Percentiles rank a stretch among this genome's conserved stretches.
phyloP scores from a whole-genome alignment of 129 eudicot species.

The Dittrichia graveolens region DNA sequence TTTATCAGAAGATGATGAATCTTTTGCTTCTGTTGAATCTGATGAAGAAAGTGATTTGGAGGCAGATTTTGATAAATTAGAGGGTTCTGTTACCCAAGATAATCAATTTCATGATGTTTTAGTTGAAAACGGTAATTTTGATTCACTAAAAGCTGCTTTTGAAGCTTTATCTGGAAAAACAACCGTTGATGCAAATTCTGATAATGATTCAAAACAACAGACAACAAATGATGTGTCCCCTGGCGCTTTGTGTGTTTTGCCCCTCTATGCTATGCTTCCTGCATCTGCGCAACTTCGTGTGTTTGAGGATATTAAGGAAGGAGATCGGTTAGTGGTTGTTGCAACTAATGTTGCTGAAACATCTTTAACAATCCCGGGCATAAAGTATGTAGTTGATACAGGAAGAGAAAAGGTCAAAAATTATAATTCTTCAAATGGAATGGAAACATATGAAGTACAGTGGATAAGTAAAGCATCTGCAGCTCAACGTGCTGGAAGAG shows the following conservation, averaged over 20 bases:
- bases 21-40: constrained; percentile 48
- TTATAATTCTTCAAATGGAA: constrained; percentile 72
- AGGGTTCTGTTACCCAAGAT: constrained; percentile 32
- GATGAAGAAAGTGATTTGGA: constrained; percentile 74
- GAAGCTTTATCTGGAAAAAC: constrained; percentile 64
- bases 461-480: constrained; percentile 99
- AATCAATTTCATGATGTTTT: constrained; percentile 36
- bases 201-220: constrained; percentile 16
- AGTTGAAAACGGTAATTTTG: constrained; percentile 51
- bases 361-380: constrained; percentile 94
- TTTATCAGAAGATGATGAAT: constrained; percentile 46
- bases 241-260: constrained; percentile 67
- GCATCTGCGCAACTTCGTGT: constrained; percentile 92
- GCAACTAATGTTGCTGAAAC: constrained; percentile 99
- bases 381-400: constrained; percentile 92
- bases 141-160: constrained; percentile 76
- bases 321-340: constrained; percentile 80
- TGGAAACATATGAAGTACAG: constrained; percentile 83
- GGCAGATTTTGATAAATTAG: constrained; percentile 34
- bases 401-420: constrained; percentile 89
- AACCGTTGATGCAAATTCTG: constrained; percentile 21
- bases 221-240: constrained; percentile 29
- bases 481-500: constrained; percentile 95
- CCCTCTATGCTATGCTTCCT: constrained; percentile 98
- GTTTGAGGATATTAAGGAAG: constrained; percentile 70